These are phyloP conservation scores for Mariannaea sp. DNA, from an alignment of 2,329 filamentous ascomycete genomes.

Conservation along the genomic window DNA sequence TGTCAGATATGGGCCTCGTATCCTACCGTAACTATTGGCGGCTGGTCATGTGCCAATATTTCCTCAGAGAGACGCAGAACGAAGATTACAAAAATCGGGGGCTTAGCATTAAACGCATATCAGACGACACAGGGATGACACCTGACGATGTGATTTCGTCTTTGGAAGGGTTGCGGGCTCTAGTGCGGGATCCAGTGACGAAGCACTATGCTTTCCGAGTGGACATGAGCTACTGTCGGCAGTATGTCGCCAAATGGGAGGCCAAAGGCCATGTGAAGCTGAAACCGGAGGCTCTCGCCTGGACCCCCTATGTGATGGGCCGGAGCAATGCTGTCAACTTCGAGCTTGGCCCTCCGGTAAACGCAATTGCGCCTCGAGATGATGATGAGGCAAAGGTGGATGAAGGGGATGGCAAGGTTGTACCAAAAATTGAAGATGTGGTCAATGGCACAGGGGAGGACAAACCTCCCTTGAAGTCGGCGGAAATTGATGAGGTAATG, in stretches of 20 bases:
- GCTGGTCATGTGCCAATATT: conserved; percentile 81
- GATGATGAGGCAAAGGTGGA: conserved; percentile 61
- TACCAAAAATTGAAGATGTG: conserved; percentile 26
- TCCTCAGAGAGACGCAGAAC: conserved; percentile 58
- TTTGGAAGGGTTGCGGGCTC: conserved; percentile 83
- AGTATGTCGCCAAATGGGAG: conserved; percentile 89
- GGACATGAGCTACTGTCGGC: conserved; percentile 81
- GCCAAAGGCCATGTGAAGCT: conserved; percentile 85
- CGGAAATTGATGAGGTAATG: conserved; percentile 24
- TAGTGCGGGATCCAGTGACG: conserved; percentile 88
- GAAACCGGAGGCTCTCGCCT: conserved; percentile 79
- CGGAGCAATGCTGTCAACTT: conserved; percentile 81
- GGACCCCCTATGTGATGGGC: conserved; percentile 98
- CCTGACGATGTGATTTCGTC: conserved; percentile 95
- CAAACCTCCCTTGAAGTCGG: conserved; percentile 16
- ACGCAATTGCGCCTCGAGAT: conserved; percentile 85
- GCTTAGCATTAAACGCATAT: conserved; percentile 70
- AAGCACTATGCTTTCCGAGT: conserved; percentile 88
- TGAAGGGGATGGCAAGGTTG: conserved; percentile 37
- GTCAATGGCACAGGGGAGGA: conserved; percentile 32
- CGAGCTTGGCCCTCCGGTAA: conserved; percentile 79
- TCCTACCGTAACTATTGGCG: conserved; percentile 99
- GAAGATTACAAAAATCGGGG: conserved; percentile 49
- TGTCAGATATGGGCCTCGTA: conserved; percentile 97
- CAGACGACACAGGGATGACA: conserved; percentile 91